Evolutionary conservation across 140 eudicot species (phyloP).

Genomic region (Cichorium intybus): DNA sequence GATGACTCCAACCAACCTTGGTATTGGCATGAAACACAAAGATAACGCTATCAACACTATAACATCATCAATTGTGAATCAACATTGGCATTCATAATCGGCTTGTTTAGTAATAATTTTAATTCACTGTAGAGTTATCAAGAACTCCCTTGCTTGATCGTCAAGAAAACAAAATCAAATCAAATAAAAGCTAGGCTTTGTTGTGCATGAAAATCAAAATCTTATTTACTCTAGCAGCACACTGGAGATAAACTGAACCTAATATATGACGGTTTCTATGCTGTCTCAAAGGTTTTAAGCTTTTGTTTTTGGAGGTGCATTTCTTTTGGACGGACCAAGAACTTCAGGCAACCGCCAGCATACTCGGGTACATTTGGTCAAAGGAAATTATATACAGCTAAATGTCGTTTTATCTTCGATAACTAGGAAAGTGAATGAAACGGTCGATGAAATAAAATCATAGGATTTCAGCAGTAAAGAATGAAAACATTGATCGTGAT

Average conservation of each 20-base stretch:
- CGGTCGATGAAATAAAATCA: not conserved
- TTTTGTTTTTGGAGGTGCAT: not conserved
- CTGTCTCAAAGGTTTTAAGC: not conserved
- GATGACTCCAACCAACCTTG: not conserved
- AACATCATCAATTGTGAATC: not conserved
- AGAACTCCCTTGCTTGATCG: not conserved
- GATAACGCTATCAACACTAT: constrained; percentile 1
- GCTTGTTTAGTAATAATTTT: not conserved
- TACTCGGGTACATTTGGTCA: not conserved
- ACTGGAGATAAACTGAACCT: not conserved
- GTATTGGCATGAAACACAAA: constrained; percentile 7
- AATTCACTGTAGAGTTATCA: not conserved
- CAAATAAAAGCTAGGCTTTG: not conserved
- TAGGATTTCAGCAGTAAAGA: not conserved
- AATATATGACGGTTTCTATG: not conserved
- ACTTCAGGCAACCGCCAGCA: not conserved
- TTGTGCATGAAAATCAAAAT: not conserved
- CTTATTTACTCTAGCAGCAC: not conserved
- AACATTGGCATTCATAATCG: not conserved
- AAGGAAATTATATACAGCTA: not conserved
- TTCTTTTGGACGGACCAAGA: constrained; percentile 7
- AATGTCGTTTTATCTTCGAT: not conserved
- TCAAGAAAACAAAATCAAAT: not conserved
- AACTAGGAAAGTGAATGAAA: not conserved
- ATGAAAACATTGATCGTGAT: not conserved